These are phyloP conservation scores for Clonostachys solani DNA, from an alignment of 2,329 filamentous ascomycete species.

Conservation along the genomic window DNA sequence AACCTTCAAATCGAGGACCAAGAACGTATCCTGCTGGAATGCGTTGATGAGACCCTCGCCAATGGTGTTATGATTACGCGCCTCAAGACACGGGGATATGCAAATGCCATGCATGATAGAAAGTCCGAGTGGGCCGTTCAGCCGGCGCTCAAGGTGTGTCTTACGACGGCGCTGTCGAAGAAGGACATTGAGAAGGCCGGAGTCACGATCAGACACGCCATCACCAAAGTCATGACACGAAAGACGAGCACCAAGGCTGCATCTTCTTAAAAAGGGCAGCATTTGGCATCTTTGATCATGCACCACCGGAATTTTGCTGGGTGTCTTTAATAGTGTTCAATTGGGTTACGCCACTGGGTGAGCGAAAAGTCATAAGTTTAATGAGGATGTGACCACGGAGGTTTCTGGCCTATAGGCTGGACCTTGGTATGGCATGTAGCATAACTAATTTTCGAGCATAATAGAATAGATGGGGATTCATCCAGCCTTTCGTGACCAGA, in stretches of 20 bases:
- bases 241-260: slow-evolving; percentile 41
- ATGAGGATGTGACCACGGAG: no score
- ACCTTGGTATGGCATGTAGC: no score
- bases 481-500: no score
- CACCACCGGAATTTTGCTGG: no score
- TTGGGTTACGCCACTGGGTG: no score
- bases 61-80: slow-evolving; percentile 89
- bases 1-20: slow-evolving; percentile 71
- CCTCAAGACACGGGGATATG: slow-evolving; percentile 72
- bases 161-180: slow-evolving; percentile 82
- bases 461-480: no score
- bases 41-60: slow-evolving; percentile 87
- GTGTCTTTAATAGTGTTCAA: no score
- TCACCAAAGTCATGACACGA: slow-evolving; percentile 82
- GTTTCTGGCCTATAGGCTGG: no score
- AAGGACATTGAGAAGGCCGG: slow-evolving; percentile 97
- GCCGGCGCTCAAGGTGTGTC: slow-evolving; percentile 85
- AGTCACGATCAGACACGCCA: slow-evolving; percentile 80
- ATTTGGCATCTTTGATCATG: no score
- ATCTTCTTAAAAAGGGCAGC: no score
- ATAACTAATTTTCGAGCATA: no score
- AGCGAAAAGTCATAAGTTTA: no score
- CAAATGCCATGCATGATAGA: slow-evolving; percentile 58
- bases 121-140: slow-evolving; percentile 63
- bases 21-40: slow-evolving; percentile 79